Percentiles rank a stretch among this genome's conserved stretches.
These are phyloP conservation scores for Suillus subaureus DNA, from an alignment of 768 basidiomycete species.

Conservation along the genomic window DNA sequence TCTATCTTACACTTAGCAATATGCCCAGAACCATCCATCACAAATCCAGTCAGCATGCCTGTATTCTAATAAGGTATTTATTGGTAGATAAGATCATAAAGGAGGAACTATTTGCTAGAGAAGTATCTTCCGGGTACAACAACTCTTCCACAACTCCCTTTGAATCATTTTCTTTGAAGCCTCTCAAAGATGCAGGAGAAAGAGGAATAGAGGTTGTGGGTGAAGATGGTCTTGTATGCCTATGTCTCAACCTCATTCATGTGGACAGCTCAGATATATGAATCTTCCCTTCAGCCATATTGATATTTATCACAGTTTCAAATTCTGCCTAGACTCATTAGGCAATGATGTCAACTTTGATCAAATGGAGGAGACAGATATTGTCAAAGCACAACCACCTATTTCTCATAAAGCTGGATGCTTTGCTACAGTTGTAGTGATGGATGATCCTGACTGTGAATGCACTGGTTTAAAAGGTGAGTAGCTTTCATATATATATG, in stretches of 20 bases:
- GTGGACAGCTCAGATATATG: neutral
- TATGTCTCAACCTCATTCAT: neutral
- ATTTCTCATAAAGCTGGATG: too few species aligned
- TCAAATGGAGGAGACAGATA: too few species aligned
- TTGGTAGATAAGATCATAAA: constrained; percentile 36
- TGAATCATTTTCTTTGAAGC: neutral
- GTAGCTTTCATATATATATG: too few species aligned
- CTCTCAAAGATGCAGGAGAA: too few species aligned
- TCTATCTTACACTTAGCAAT: constrained; percentile 47
- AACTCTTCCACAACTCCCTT: neutral
- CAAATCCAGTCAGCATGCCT: constrained; percentile 37
- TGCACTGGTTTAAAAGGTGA: too few species aligned
- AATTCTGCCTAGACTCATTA: neutral
- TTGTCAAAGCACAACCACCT: too few species aligned
- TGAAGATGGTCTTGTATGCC: too few species aligned
- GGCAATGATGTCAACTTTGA: too few species aligned
- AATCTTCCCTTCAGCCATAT: neutral
- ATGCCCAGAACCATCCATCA: constrained; percentile 40
- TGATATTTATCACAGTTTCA: neutral
- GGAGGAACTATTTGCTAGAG: constrained; percentile 16
- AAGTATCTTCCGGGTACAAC: constrained; percentile 13
- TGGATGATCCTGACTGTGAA: too few species aligned
- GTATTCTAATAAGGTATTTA: constrained; percentile 43
- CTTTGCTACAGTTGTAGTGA: too few species aligned
- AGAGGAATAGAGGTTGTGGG: too few species aligned